Percentiles rank a stretch among this genome's conserved stretches.
Evolutionary conservation across 148 eudicot species (phyloP).

Genomic region (Amaranthus palmeri): DNA sequence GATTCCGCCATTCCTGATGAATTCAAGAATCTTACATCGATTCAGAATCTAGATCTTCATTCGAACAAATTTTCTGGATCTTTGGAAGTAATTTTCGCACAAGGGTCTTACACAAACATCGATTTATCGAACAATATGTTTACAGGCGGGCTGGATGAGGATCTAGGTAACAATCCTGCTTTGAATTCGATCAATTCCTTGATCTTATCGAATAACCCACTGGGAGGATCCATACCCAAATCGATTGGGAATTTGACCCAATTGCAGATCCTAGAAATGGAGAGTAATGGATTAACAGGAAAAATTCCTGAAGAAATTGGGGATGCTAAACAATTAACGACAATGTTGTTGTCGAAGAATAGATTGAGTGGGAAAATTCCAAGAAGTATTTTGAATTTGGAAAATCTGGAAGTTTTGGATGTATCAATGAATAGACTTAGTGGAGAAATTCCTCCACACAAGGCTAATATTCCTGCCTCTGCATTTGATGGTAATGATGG

Average conservation of each 20-base stretch:
- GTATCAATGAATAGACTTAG: constrained; percentile 61
- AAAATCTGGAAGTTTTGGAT: constrained; percentile 37
- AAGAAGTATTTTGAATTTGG: constrained; percentile 39
- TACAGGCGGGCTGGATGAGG: constrained; percentile 38
- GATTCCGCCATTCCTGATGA: constrained; percentile 38
- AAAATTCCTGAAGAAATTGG: constrained; percentile 51
- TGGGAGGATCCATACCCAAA: constrained; percentile 59
- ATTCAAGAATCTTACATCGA: constrained; percentile 40
- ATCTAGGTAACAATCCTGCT: constrained; percentile 34
- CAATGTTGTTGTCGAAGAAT: constrained; percentile 44
- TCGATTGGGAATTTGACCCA: constrained; percentile 52
- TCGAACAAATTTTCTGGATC: constrained; percentile 59
- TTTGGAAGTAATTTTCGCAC: constrained; percentile 37
- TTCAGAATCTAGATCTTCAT: constrained; percentile 66
- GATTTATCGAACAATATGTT: constrained; percentile 64
- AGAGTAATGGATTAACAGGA: constrained; percentile 33
- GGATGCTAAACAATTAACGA: constrained; percentile 35
- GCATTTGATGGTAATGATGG: constrained; percentile 56
- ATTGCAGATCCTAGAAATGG: constrained; percentile 41
- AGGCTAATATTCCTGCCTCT: constrained; percentile 45
- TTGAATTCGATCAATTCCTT: constrained; percentile 45
- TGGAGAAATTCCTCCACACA: constrained; percentile 65
- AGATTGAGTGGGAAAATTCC: constrained; percentile 54
- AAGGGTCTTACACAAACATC: constrained; percentile 49
- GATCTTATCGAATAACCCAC: constrained; percentile 50